Conservation (phyloP, 1,139 yeast species). For the Pichia sp. region DNA sequence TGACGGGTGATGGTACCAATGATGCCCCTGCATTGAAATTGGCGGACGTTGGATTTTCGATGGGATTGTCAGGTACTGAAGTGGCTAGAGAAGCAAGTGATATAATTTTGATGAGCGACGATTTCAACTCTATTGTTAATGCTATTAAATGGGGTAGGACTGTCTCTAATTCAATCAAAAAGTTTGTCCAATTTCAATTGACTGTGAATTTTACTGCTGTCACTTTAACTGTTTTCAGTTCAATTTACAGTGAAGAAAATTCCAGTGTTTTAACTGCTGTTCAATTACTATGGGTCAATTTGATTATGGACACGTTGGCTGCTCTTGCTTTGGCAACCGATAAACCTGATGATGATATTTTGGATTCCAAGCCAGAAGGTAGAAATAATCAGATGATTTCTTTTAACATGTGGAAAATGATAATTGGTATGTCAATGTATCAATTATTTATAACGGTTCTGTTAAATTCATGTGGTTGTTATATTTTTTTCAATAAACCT, state of each 20-base stretch:
- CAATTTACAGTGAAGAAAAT: constrained; percentile 75
- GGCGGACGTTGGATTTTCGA: constrained; percentile 90
- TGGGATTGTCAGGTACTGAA: constrained; percentile 93
- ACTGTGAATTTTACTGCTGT: constrained; percentile 97
- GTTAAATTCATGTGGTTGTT: constrained; percentile 69
- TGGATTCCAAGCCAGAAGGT: constrained; percentile 80
- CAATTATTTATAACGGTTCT: constrained; percentile 76
- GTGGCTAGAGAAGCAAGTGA: constrained; percentile 96
- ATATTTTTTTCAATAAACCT: constrained; percentile 42
- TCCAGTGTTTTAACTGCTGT: constrained; percentile 92
- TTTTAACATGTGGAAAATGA: constrained; percentile 98
- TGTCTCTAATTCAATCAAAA: constrained; percentile 88
- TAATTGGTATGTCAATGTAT: constrained; percentile 71
- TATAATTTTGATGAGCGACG: constrained; percentile 90
- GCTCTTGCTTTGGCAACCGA: constrained; percentile 98
- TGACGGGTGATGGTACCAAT: constrained; percentile 96
- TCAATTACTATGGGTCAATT: constrained; percentile 92
- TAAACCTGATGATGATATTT: constrained; percentile 77
- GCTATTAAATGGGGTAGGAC: constrained; percentile 99
- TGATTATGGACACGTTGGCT: constrained; percentile 97
- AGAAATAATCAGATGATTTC: constrained; percentile 75
- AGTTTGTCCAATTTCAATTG: constrained; percentile 90
- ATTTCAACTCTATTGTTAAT: constrained; percentile 88
- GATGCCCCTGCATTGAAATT: constrained; percentile 92
- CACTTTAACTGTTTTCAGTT: constrained; percentile 83